Base-by-base conservation (phyloP, 225 moss, liverwort and hornwort genomes). In the Antitrichia curtipendula region DNA sequence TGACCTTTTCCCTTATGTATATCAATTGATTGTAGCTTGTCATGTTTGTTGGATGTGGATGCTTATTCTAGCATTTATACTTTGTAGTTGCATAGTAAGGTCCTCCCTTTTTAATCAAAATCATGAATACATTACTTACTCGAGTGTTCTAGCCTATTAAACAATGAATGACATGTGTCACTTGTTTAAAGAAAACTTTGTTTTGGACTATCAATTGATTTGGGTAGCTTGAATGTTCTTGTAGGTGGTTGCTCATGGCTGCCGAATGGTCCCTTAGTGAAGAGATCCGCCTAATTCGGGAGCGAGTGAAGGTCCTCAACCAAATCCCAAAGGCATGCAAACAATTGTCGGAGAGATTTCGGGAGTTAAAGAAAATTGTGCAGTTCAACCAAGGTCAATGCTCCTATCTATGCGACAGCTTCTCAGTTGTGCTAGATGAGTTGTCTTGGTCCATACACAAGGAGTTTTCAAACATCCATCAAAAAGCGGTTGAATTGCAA, bases 321-420 rank as follows among this genome's bases (percentile, higher is more conserved):
- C 89, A 92, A 41, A 91, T 91, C 24, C 91, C 89, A 2, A 92
- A 86, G 85, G 92, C 89, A 13, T 92, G 92, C 83, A 91, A 92
- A 64, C 86, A 92, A 81, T 21, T 92, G 32, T 81, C 88, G 9
- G 90, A 92, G 43, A 85, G 89, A 31, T 92, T 92, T 50, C 90
- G 85, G 85, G 92, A 92, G 62, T 85, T 92, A 45, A 92, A 92
- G 79, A 91, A 89, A 80, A 59, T 8, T 34, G 87, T 91, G 73
- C 92, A 91, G 29, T 92, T 92, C 68, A 89, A 92, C 60, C 89
- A 90, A 82, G 90, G 92, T 45, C 90, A 92, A 86, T 92, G 92
- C 60, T 85, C 89, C 24, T 92, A 92, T 82, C 69, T 92, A 8
- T 92, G 92, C 31, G 92, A 92, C 47, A 91, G 90, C 85, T 91